Base-by-base conservation (phyloP, 2,329 filamentous ascomycete genomes). In the Fusarium sp. region DNA sequence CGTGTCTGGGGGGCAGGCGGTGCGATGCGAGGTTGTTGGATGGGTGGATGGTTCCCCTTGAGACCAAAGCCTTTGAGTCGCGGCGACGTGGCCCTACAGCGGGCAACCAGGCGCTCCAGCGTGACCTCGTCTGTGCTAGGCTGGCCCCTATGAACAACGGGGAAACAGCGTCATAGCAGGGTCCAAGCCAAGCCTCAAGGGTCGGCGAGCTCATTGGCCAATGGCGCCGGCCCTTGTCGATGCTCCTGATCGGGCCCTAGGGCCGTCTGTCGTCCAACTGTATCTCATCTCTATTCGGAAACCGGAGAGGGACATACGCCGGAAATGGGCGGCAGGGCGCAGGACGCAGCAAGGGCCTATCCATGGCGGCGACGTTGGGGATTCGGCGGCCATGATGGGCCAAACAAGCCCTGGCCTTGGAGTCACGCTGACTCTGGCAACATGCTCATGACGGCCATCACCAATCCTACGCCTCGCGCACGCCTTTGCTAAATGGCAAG, bases 11-110 rank as follows among this genome's bases (percentile, higher is more conserved):
- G 8, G 28, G 59, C 59, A 62, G 58, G 50, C 57, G 58, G 61
- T 66, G 61, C 47, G 43, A 39, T 73, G 68, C 53, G 69, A 68
- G 62, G 55, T 64, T 67, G 69, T 55, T 55, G 59, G 54, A 55
- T 66, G 62, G 57, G 50, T 58, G 55, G 62, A 48, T 55, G 51
- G 59, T 39, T 59, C 34, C 56, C 41, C 48, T 60, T 31, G 36
- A 44, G n/a, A 51, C 52, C 18, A 31, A 48, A 53, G 43, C 48
- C 39, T 57, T 52, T 47, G 53, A 55, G 59, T 66, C 55, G 52
- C 44, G 66, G 70, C 71, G 71, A 75, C 73, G 73, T 75, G 73
- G 68, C 73, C 72, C 48, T 73, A 58, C 53, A 71, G 46, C 52
- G 65, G 63, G 50, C 50, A 59, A 51, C 39, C 37, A 57, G 27